Base-by-base conservation (phyloP, 345 rosid species). In the Brassica rapa region DNA sequence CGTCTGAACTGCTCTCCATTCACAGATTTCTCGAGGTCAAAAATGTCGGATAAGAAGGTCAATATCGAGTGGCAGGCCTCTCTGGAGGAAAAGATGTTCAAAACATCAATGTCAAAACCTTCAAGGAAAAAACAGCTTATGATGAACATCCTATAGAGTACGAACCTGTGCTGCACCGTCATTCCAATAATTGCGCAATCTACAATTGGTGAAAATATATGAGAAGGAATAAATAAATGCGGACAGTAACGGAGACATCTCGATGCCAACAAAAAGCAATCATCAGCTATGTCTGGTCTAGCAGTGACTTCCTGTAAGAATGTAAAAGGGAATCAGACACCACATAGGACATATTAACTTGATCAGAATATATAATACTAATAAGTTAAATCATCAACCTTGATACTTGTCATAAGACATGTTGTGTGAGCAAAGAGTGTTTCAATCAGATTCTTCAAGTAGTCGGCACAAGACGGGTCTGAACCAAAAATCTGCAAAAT, bases 181-280 rank as follows among this genome's bases (percentile, higher is more conserved):
- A 93, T 83, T 66, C 99, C 99, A 74, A 85, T 85, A 86, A 89
- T 83, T 9, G 96, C 80, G 66, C 98, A 93, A 87, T 95, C 94
- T 11, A 95, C 84, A 70, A 93, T 82, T n/a, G 87, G 72, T 49
- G 92, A 88, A 83, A 95, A 95, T 78, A 88, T 84, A 27, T 89
- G 82, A 70, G 99, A 90, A 35, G 94, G 93, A 73, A 95, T 85
- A 72, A 95, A 93, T 64, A 93, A 55, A 77, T 88, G 96, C 55
- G 96, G 97, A 72, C 98, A 95, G 82, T 95, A 95, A 41, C 97
- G 98, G 76, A 95, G 90, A 84, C 99, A 95, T 73, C 99, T 88
- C 21, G 97, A 95, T 57, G 99, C 99, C 82, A 95, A 83, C 71
- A 95, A 77, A 81, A 93, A 95, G 79, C 99, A 95, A 85, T 93